A percentile compares a stretch with the other conserved stretches of the same genome.
Conservation (phyloP, 108 stramenopile genomes). For the Discostella pseudostelligera region DNA sequence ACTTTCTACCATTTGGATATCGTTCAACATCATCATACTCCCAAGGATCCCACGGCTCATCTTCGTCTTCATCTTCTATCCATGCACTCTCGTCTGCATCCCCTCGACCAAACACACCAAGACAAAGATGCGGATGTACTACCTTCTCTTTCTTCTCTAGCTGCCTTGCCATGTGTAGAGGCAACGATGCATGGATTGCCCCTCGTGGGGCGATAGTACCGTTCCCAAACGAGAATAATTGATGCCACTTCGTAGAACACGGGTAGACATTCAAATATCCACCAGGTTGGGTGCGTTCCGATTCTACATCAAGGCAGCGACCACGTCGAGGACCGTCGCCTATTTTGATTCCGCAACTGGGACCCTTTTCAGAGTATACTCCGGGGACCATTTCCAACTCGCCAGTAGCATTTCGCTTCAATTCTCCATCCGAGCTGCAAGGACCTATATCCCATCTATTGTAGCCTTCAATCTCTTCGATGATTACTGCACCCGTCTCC, state of each 20-base stretch:
- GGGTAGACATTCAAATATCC: constrained; percentile 73
- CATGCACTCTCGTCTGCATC: constrained; percentile 66
- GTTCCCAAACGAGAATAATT: constrained; percentile 85
- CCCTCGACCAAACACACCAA: constrained; percentile 72
- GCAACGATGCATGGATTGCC: constrained; percentile 65
- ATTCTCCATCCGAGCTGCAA: constrained; percentile 77
- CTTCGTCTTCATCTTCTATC: constrained; percentile 45
- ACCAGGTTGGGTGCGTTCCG: constrained; percentile 61
- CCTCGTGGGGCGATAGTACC: constrained; percentile 62
- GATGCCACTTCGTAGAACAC: constrained; percentile 80
- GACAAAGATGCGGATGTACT: constrained; percentile 54
- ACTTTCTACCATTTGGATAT: constrained; percentile 40
- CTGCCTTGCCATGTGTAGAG: constrained; percentile 52
- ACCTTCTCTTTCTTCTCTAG: constrained; percentile 47
- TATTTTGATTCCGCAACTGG: constrained; percentile 70
- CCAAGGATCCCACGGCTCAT: constrained; percentile 39
- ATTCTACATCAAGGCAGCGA: constrained; percentile 78
- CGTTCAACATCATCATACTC: constrained; percentile 39
- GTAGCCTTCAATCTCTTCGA: constrained; percentile 68
- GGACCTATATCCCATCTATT: constrained; percentile 87
- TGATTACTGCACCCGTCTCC: constrained; percentile 84
- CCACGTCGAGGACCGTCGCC: constrained; percentile 75
- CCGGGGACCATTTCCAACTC: constrained; percentile 67
- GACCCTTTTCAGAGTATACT: constrained; percentile 64
- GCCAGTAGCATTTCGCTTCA: constrained; percentile 64